Percentiles rank a stretch among this genome's conserved stretches.
Evolutionary conservation across 1,284 basidiomycete species (phyloP).

Genomic region (Pseudozyma flocculosa): DNA sequence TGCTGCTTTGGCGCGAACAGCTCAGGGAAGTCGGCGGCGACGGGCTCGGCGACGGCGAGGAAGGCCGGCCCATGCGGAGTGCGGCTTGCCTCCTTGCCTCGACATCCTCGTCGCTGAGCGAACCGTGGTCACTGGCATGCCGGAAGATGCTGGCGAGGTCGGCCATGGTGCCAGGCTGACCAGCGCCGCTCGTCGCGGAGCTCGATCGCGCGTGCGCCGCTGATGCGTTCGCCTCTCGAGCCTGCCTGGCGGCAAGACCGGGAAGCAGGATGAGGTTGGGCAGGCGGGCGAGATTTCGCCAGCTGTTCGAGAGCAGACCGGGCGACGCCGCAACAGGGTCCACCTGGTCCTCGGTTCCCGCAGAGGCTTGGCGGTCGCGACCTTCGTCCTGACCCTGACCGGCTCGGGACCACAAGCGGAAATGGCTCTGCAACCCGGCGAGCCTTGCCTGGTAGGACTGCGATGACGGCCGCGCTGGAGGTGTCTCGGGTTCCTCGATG

Average conservation of each 20-base stretch:
- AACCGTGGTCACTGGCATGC: constrained; percentile 9
- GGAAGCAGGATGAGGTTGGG: constrained; percentile 35
- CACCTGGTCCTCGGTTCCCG: constrained; percentile 14
- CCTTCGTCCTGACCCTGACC: background rate
- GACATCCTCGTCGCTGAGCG: constrained; percentile 5
- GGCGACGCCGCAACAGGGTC: constrained; percentile 7
- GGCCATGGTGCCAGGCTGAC: too few relatives aligned
- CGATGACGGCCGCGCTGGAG: constrained; percentile 4
- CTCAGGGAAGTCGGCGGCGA: constrained; percentile 23
- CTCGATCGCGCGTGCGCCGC: too few relatives aligned
- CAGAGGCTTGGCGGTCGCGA: constrained; percentile 15
- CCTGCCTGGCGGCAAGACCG: constrained; percentile 28
- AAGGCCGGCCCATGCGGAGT: constrained; percentile 18
- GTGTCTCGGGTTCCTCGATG: too few relatives aligned
- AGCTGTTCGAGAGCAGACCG: constrained; percentile 29
- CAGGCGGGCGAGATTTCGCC: constrained; percentile 31
- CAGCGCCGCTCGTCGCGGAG: too few relatives aligned
- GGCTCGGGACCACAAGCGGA: constrained; percentile 28
- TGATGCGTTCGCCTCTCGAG: constrained; percentile 13
- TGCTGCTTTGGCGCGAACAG: constrained; percentile 26
- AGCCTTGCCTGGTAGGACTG: constrained; percentile 27
- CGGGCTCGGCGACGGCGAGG: constrained; percentile 24
- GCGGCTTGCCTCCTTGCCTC: constrained; percentile 17
- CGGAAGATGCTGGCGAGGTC: constrained; percentile 28
- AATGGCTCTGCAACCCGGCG: constrained; percentile 25